Evolutionary conservation across 306 rosid species (phyloP), one percentile per base, ranked within the genome.

Genomic region (Vachellia collinsii): DNA sequence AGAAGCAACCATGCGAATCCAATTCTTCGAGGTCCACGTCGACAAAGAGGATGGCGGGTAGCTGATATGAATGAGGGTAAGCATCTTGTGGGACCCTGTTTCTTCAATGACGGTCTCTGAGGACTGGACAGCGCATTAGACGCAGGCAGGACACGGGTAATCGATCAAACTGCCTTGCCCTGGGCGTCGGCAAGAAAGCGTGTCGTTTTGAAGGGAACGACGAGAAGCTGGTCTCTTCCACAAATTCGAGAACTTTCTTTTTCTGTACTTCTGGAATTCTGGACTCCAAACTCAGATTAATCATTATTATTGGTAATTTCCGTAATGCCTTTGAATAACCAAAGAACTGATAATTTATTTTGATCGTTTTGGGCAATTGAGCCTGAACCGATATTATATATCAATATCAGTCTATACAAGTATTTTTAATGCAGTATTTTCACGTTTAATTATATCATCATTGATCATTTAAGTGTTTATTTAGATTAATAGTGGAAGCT

Each of bases 21-120:
- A 75, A 79, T 83, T 83, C 86, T 44, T 20, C 51, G 58, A 17
- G 58, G 38, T 73, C 77, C 74, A 65, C 41, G 78, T 72, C 34
- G 25, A 12, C 1, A 14, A 16, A 22, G 16, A 7, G 20, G 14
- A 47, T n/a, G 62, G 38, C 8, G 7, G 13, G 38, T 0, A 11
- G 43, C 19, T 14, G 0, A 16, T 41, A 29, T 29, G 34, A 29
- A 29, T 29, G 34, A 2, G 36, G 38, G 74, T 38, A 7, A 13
- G 20, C 50, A 47, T 34, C 37, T 1, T 56, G 78, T 74, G 22
- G 78, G 78, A 56, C 68, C 78, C 53, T 12, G 3, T 38, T 38
- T 11, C 14, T 6, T n/a, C 54, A 38, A 11, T 8, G 38, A 17
- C 74, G 74, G 54, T 70, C 74, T 4, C 74, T 20, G 53, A 16